Evolutionary conservation across 1,284 basidiomycete genomes (phyloP), one percentile per base, ranked within the genome.

Genomic region (Papiliotrema fonsecae): DNA sequence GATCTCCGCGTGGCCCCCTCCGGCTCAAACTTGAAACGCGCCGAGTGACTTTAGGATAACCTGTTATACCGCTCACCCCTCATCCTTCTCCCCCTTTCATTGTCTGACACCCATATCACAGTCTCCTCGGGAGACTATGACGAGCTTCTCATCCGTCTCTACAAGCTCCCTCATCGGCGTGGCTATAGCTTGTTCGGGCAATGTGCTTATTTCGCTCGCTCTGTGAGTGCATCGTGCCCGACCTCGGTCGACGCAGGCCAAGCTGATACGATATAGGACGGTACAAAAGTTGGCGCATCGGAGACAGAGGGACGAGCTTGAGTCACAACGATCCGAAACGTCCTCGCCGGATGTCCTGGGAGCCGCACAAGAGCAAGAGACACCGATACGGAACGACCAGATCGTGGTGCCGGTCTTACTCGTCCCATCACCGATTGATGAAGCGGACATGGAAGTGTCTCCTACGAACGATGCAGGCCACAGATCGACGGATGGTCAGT

Each of bases 201-300:
- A 96, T 67, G 71, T 93, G 5, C 81, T 96, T 55, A 93, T 97
- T 57, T 88, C 86, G 11, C 78, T 94, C 1, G 92, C 91, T 2
- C 79, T 97, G 63, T 73, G 47, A 49, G 70, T 61, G 13, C 19
- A 10, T 14, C 32, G 18, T 42, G 14, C 18, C 21, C n/a, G n/a
- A n/a, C n/a, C n/a, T 30, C 18, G 16, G 16, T n/a, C 40, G 32
- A 39, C 40, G 30, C 19, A 31, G 6, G 21, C 42, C 34, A 19
- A 16, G 34, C 30, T 10, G 34, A 4, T 28, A 30, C 14, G 36
- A 14, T 25, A 6, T 50, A 73, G 70, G 47, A 92, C 91, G 66
- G 77, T 88, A 35, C 92, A 96, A 74, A 96, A 96, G 69, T 81
- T 96, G 6, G 90, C 90, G 0, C 92, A 97, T 74, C 79, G 80